Percentiles rank a stretch among this genome's conserved stretches.
Conservation (phyloP, 2,329 filamentous ascomycete genomes). For the Phaeosphaeriaceae sp. region DNA sequence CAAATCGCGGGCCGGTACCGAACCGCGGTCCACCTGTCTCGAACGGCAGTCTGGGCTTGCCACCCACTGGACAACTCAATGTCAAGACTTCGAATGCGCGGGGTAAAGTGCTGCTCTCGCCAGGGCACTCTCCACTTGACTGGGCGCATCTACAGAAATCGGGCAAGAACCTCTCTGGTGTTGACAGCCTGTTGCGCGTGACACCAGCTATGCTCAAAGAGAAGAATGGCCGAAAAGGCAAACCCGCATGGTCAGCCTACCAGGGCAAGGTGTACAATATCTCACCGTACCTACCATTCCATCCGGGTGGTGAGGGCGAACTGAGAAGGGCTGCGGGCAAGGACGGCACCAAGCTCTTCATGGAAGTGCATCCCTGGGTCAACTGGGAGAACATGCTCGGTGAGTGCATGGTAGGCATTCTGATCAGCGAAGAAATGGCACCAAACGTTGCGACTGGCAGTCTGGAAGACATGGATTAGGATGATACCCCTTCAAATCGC, state of each 20-base stretch:
- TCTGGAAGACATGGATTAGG: slow-evolving; percentile 67
- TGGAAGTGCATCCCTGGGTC: slow-evolving; percentile 71
- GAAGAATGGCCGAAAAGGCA: slow-evolving; percentile 82
- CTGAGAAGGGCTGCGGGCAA: slow-evolving; percentile 79
- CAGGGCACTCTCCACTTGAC: slow-evolving; percentile 92
- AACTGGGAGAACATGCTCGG: slow-evolving; percentile 72
- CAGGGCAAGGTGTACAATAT: slow-evolving; percentile 69
- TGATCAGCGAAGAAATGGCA: slow-evolving; percentile 63
- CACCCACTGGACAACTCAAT: slow-evolving; percentile 34
- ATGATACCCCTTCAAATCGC: slow-evolving; percentile 24
- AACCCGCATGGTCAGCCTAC: slow-evolving; percentile 88
- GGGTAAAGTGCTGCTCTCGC: slow-evolving; percentile 79
- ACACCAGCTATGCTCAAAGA: slow-evolving; percentile 80
- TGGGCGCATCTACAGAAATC: slow-evolving; percentile 88
- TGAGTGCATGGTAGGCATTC: slow-evolving; percentile 67
- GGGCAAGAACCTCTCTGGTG: slow-evolving; percentile 58
- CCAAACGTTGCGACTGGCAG: slow-evolving; percentile 27
- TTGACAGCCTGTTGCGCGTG: slow-evolving; percentile 70
- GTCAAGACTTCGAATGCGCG: slow-evolving; percentile 52
- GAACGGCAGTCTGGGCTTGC: slow-evolving; percentile 49
- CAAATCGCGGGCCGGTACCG: slow-evolving; percentile 53
- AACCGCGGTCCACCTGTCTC: slow-evolving; percentile 50
- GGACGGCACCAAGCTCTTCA: slow-evolving; percentile 69
- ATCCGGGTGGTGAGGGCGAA: slow-evolving; percentile 82
- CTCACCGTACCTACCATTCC: slow-evolving; percentile 9